These are phyloP conservation scores for Rosellinia necatrix DNA, from an alignment of 2,329 filamentous ascomycete species.

Conservation along the genomic window DNA sequence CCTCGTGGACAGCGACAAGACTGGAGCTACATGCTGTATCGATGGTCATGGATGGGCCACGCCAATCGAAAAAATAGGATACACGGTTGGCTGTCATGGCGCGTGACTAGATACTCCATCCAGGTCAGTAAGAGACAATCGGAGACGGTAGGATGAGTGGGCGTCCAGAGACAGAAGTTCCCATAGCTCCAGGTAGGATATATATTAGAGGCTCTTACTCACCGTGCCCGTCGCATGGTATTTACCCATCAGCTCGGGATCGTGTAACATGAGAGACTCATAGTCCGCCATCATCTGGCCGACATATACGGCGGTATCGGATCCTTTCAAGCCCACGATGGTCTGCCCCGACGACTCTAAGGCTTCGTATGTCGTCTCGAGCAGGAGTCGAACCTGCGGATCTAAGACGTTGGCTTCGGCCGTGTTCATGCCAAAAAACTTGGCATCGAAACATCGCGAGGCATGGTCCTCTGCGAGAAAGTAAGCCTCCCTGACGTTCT, in stretches of 20 bases:
- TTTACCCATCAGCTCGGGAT: not conserved
- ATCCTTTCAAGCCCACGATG: not conserved
- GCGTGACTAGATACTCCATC: too few species aligned
- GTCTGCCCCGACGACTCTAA: constrained; percentile 2
- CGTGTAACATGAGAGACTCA: not conserved
- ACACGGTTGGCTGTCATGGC: not conserved
- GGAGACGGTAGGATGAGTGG: too few species aligned
- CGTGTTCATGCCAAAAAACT: constrained; percentile 5
- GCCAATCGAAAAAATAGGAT: not conserved
- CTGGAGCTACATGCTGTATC: constrained; percentile 52
- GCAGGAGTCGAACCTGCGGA: constrained; percentile 4
- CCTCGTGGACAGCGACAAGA: constrained; percentile 42
- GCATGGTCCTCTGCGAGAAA: not conserved
- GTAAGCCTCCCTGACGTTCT: not conserved
- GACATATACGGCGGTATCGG: constrained; percentile 7
- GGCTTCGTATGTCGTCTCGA: constrained; percentile 6
- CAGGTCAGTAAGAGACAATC: too few species aligned
- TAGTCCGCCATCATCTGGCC: constrained; percentile 8
- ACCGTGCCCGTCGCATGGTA: constrained; percentile 4
- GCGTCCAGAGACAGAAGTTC: too few species aligned
- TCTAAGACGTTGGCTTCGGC: constrained; percentile 8
- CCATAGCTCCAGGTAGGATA: too few species aligned
- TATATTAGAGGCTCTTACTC: not conserved
- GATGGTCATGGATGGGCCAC: constrained; percentile 43
- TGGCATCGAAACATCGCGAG: not conserved